Evolutionary conservation across 2,329 filamentous ascomycete species (phyloP), one percentile per base, ranked within the genome.

Genomic region (Penicillium sp.): DNA sequence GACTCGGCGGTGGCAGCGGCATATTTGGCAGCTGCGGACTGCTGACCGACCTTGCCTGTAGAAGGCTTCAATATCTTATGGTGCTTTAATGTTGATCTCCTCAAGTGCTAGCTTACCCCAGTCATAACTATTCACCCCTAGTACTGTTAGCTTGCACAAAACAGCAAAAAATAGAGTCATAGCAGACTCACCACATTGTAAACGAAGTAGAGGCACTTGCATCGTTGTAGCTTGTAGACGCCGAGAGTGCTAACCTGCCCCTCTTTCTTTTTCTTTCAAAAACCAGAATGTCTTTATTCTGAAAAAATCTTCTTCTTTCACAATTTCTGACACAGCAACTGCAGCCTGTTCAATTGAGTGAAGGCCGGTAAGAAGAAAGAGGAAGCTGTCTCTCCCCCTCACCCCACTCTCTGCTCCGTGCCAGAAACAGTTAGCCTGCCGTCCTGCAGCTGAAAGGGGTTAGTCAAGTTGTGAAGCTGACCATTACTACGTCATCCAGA

Each of bases 81-180:
- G 14, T 30, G 5, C 61, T 58, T 57, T 24, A n/a, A 35, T 28
- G 16, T 35, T 12, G 30, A 45, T 62, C 58, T 62, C 48, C 56
- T 58, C 60, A 65, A 70, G 61, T 72, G 66, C 60, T 55, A 63
- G 59, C 78, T 64, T 74, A 86, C 84, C 94, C 94, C 94, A 99
- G 78, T 97, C 94, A 72, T 99, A 99, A 74, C 92, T 97, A 76
- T 97, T 97, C 69, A 96, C 91, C 69, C 93, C 94, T 88, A 47
- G 30, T 35, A 35, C 56, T 52, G 18, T 42, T 24, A 55, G 45
- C 35, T 23, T 21, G 40, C 7, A 54, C 12, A 40, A 40, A 50
- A 5, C 24, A 12, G 28, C 11, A n/a, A n/a, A n/a, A n/a, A n/a
- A n/a, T 16, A 23, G 24, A 23, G 21, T 3, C 18, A 21, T 6